Evolutionary conservation across 2,329 filamentous ascomycete species (phyloP), one percentile per base, ranked within the genome.

Genomic region (Verticillium nonalfalfae): DNA sequence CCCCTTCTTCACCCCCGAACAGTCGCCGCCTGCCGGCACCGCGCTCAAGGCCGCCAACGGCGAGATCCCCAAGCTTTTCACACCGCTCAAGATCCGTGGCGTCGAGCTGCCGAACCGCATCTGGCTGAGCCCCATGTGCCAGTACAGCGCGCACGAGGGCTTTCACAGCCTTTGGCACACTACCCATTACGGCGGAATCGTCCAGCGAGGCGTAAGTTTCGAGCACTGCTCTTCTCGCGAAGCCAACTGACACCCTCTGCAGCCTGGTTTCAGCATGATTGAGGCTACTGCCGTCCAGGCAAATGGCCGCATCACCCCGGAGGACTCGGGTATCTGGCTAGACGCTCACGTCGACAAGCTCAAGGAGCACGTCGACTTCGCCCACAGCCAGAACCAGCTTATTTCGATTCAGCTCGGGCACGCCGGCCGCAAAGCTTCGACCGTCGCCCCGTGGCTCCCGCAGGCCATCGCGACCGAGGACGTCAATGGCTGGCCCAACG

Each of bases 391-490:
- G 61, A 80, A 77, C 68, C 86, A 89, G 69, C 82, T 87, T 55
- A 85, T 92, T 59, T 89, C 81, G 35, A 86, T 93, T 60, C 90
- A 96, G 74, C 79, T 95, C 2, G 88, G 76, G 1, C 91, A 96
- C 69, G 90, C 90, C 0, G 91, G 91, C 2, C 78, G 85, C 59
- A 88, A 88, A 71, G 83, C 82, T 1, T 80, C 76, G 67, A 81
- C 76, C 1, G 70, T 83, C 7, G 79, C 84, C 0, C 83, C 83
- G 0, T 92, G 88, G 86, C 71, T 90, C 89, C 77, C 81, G 7
- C 76, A 82, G 65, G 78, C 68, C 14, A 62, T 70, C 63, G 87
- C 89, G 0, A 75, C 75, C 0, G 74, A 80, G 33, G 81, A 76
- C 34, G 71, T 73, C 10, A 74, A 76, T 58, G 84, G 84, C 13